Evolutionary conservation across 2,329 filamentous ascomycete species (phyloP).

Genomic region (Alternaria hordeiaustralica): DNA sequence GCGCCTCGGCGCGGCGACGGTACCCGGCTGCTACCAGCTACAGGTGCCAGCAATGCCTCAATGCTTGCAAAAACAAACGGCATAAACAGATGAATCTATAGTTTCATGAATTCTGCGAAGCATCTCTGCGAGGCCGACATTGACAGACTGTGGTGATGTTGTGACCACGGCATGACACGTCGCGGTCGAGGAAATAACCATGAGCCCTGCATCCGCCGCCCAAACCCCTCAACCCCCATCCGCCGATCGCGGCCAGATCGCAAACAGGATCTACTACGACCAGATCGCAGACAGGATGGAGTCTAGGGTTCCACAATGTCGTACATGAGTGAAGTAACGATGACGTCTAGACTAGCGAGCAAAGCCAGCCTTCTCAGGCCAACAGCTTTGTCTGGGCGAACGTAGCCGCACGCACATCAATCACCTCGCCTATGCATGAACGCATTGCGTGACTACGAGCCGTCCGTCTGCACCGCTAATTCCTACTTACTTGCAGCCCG

Average conservation of each 20-base stretch:
- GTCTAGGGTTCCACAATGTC: conserved; percentile 10
- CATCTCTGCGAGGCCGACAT: not conserved
- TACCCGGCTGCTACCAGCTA: not conserved
- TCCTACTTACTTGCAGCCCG: conserved; percentile 12
- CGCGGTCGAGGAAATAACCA: conserved; percentile 4
- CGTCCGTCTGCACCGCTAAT: conserved; percentile 17
- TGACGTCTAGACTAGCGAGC: conserved; percentile 41
- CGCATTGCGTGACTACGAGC: conserved; percentile 12
- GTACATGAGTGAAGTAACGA: conserved; percentile 30
- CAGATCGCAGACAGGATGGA: conserved; percentile 1
- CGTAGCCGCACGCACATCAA: conserved; percentile 16
- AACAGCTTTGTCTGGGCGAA: conserved; percentile 1
- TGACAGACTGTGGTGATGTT: not conserved
- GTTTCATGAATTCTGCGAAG: not conserved
- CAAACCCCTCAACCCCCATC: conserved; percentile 2
- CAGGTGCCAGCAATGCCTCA: not conserved
- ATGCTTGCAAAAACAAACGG: not conserved
- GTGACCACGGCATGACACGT: not conserved
- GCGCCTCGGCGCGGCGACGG: not conserved
- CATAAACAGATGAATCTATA: not conserved
- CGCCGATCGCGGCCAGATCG: conserved; percentile 8
- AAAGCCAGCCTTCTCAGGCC: conserved; percentile 7
- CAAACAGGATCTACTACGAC: conserved; percentile 1
- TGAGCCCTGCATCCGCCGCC: not conserved
- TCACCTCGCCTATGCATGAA: conserved; percentile 23